These are phyloP conservation scores for Pseudocercospora fuligena DNA, from an alignment of 2,329 filamentous ascomycete genomes.

Conservation along the genomic window DNA sequence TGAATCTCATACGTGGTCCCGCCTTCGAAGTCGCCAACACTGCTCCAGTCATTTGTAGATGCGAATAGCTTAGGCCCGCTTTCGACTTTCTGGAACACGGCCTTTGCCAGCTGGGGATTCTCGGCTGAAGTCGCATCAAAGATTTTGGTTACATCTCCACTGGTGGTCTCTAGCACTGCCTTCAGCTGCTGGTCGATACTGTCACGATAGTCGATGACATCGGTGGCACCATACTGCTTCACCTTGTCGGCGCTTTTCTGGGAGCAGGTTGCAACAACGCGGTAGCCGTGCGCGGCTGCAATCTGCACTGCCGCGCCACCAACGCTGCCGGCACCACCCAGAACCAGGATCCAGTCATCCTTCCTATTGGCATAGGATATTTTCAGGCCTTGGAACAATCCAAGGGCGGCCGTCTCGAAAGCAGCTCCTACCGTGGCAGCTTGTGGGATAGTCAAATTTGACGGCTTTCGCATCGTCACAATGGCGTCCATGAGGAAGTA, in stretches of 20 bases:
- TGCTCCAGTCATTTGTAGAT: slow-evolving; percentile 16
- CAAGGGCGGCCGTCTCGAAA: slow-evolving; percentile 8
- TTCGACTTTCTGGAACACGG: slow-evolving; percentile 3
- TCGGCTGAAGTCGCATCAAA: slow-evolving; percentile 7
- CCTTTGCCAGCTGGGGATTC: slow-evolving; percentile 5
- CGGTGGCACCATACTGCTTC: not conserved
- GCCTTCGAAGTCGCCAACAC: slow-evolving; percentile 13
- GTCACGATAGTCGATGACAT: not conserved
- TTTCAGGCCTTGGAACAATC: not conserved
- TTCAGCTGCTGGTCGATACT: not conserved
- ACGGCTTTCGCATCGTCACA: slow-evolving; percentile 5
- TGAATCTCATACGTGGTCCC: slow-evolving; percentile 16
- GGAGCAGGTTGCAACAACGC: slow-evolving; percentile 2
- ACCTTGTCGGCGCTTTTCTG: not conserved
- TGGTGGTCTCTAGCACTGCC: not conserved
- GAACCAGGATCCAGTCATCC: slow-evolving; percentile 4
- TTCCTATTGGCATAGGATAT: not conserved
- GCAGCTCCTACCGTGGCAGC: not conserved
- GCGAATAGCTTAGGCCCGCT: slow-evolving; percentile 6
- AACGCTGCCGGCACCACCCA: slow-evolving; percentile 11
- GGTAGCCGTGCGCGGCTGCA: not conserved
- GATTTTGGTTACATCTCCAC: not conserved
- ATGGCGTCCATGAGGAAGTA: slow-evolving; percentile 13
- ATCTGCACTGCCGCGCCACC: slow-evolving; percentile 8
- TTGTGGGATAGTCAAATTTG: not conserved